Percentiles rank a stretch among this genome's conserved stretches.
Evolutionary conservation across 495 filamentous ascomycete genomes (phyloP).

Genomic region (Penicillium goetzii): DNA sequence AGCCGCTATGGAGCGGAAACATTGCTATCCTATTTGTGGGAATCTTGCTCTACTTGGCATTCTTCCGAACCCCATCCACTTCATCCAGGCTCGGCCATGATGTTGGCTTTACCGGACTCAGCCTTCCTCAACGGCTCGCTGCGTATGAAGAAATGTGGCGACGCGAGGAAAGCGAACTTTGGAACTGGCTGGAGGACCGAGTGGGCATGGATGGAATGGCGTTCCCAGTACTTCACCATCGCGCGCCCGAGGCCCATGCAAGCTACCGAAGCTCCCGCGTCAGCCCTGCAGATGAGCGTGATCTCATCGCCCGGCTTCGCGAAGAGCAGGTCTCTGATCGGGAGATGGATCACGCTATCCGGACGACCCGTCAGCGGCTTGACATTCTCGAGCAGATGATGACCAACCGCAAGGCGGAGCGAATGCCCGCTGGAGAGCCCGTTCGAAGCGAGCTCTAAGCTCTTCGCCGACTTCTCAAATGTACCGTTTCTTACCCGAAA

Average conservation of each 20-base stretch:
- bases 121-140: constrained; percentile 65
- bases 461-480: background rate
- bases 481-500: background rate
- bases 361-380: constrained; percentile 81
- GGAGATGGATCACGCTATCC: constrained; percentile 83
- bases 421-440: constrained; percentile 20
- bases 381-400: constrained; percentile 74
- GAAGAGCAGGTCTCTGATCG: constrained; percentile 77
- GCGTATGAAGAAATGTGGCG: constrained; percentile 96
- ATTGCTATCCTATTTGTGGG: constrained; percentile 54
- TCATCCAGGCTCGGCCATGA: constrained; percentile 41
- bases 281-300: constrained; percentile 38
- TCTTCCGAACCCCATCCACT: constrained; percentile 59
- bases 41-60: constrained; percentile 60
- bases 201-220: constrained; percentile 73
- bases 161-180: constrained; percentile 85
- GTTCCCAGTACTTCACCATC: constrained; percentile 40
- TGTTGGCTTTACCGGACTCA: constrained; percentile 40
- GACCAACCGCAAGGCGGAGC: constrained; percentile 52
- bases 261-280: constrained; percentile 25
- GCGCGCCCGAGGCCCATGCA: constrained; percentile 29
- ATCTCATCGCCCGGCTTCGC: constrained; percentile 51
- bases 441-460: constrained; percentile 27
- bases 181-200: constrained; percentile 94
- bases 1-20: constrained; percentile 71